Conservation (phyloP, 768 basidiomycete species). For the Lentinus tigrinus region DNA sequence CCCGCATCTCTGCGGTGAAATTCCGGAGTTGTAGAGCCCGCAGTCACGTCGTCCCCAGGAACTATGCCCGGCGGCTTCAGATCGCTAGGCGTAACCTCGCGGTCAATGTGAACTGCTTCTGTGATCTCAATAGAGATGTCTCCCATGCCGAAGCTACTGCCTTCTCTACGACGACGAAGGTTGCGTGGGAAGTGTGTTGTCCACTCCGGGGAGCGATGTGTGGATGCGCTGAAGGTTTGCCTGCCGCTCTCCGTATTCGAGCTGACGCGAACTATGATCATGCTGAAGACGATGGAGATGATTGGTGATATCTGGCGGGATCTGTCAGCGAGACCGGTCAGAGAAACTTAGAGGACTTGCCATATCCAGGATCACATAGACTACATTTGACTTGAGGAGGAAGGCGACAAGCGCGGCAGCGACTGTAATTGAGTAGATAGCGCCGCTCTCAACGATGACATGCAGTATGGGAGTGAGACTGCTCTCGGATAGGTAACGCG, state of each 20-base stretch:
- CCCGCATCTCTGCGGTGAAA: too few relatives aligned
- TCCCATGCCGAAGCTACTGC: neutral
- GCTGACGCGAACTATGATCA: constrained; percentile 13
- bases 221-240: neutral
- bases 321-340: neutral
- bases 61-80: neutral
- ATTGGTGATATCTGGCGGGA: constrained; percentile 3
- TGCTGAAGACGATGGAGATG: constrained; percentile 12
- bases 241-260: neutral
- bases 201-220: neutral
- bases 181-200: neutral
- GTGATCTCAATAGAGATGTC: constrained; percentile 12
- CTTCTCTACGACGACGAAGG: constrained; percentile 1
- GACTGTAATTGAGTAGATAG: constrained; percentile 37
- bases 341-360: constrained; percentile 20
- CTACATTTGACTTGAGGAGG: constrained; percentile 25
- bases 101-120: constrained; percentile 1
- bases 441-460: constrained; percentile 37
- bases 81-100: neutral
- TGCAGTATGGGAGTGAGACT: constrained; percentile 27
- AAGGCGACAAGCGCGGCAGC: constrained; percentile 32
- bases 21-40: too few relatives aligned
- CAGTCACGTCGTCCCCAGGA: neutral
- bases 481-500: constrained; percentile 15
- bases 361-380: constrained; percentile 37